Evolutionary conservation across 148 eudicot genomes (phyloP).

Genomic region (Tetragonia tetragonoides): DNA sequence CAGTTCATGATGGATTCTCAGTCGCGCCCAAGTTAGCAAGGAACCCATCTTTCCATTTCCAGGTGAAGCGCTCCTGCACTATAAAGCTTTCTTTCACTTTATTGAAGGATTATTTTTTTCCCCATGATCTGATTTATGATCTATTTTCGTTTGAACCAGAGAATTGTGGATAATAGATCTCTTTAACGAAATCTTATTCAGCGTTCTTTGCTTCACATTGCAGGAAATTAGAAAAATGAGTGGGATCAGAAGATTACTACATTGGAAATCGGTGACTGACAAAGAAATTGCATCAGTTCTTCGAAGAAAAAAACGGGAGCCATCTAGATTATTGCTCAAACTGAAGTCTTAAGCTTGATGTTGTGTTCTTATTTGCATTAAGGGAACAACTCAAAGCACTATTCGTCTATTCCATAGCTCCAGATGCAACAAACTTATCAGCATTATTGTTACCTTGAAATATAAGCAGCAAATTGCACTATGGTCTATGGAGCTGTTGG

Average conservation of each 20-base stretch:
- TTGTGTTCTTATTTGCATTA: background rate
- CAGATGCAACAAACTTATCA: background rate
- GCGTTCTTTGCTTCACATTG: constrained; percentile 7
- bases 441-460: background rate
- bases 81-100: too few species aligned
- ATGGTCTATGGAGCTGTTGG: background rate
- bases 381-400: background rate
- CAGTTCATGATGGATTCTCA: constrained; percentile 44
- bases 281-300: constrained; percentile 36
- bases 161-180: too few species aligned
- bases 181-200: background rate
- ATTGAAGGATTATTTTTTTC: too few species aligned
- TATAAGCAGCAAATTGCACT: background rate
- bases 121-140: too few species aligned
- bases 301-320: constrained; percentile 34
- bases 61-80: constrained; percentile 34
- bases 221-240: constrained; percentile 42
- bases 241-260: constrained; percentile 34
- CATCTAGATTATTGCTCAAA: constrained; percentile 32
- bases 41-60: constrained; percentile 52
- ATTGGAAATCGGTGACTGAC: constrained; percentile 42
- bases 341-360: constrained; percentile 14
- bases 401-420: background rate
- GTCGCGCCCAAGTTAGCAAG: constrained; percentile 34
- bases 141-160: background rate